Evolutionary conservation across 495 filamentous ascomycete species (phyloP), one percentile per base, ranked within the genome.

Genomic region (Penicillium cataractarum): DNA sequence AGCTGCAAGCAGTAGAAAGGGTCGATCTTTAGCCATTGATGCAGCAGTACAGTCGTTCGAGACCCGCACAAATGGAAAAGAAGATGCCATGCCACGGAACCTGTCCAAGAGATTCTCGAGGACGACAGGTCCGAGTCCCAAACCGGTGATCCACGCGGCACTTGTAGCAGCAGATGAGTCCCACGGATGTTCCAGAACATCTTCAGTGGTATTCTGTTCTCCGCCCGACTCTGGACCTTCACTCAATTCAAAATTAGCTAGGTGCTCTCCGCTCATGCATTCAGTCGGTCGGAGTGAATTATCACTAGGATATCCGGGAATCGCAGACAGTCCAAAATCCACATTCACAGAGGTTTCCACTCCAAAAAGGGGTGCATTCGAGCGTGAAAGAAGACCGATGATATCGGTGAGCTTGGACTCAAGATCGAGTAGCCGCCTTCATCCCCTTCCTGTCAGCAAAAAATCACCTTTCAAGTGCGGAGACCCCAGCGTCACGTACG

Each of bases 331-430:
- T 8, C 5, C 40, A 21, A 21, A 21, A 44, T 44, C 13, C 2
- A 6, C 6, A 21, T 26, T 22, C 26, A 49, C 12, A 4, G 44
- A 22, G 22, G 24, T 10, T 26, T 49, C 22, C 3, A 26, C 44
- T 49, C 24, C 44, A 27, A 4, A 13, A 26, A 15, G 10, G 24
- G 44, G 44, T 12, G 44, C 44, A 6, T 12, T 27, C 24, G 44
- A 49, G 21, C 44, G 44, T 12, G 44, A 26, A 27, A 49, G 44
- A 13, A 49, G 24, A 15, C 44, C 44, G 22, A 49, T 49, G 4
- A 49, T 49, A 49, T 49, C 6, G 5, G 44, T 26, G 44, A 49
- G 44, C 44, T 49, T 49, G 24, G 44, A 49, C 24, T 49, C 44
- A 27, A 49, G 21, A 49, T 49, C 44, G 24, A 15, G 22, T 22